Evolutionary conservation across 352 stramenopile genomes (phyloP).

Genomic region (Pythium brassicae): DNA sequence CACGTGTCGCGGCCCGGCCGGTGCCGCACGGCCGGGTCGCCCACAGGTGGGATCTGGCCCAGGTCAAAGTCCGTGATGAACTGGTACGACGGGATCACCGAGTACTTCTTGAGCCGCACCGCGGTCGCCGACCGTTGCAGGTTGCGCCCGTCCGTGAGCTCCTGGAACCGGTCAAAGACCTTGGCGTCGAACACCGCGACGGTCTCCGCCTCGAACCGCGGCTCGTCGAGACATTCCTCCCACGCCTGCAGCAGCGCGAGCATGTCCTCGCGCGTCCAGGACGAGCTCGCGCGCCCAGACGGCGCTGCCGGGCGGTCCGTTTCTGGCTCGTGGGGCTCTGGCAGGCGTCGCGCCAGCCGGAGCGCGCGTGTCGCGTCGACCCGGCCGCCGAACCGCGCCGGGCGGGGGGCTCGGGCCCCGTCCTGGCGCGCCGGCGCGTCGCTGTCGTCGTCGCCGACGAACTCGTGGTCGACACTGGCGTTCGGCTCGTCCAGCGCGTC

Average conservation of each 20-base stretch:
- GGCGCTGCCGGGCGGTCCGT: not conserved
- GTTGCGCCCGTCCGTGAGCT: not conserved
- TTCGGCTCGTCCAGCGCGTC: not conserved
- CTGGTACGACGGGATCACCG: conserved; percentile 9
- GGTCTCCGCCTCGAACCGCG: not conserved
- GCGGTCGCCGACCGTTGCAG: conserved; percentile 2
- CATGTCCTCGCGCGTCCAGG: conserved; percentile 9
- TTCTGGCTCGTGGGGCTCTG: not conserved
- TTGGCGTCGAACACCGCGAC: conserved; percentile 7
- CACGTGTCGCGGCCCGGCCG: not conserved
- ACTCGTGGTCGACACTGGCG: not conserved
- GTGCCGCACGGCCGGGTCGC: not conserved
- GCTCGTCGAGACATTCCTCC: conserved; percentile 5
- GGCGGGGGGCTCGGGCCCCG: not conserved
- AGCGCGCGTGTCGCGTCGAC: not conserved
- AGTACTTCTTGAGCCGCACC: conserved; percentile 10
- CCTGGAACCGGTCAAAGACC: conserved; percentile 8
- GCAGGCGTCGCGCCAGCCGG: not conserved
- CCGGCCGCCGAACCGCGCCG: not conserved
- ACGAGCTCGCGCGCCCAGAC: not conserved
- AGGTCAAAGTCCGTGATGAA: conserved; percentile 9
- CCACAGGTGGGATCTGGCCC: conserved; percentile 1
- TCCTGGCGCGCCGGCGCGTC: not conserved
- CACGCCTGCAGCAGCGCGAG: conserved; percentile 8
- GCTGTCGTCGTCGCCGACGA: not conserved